These are phyloP conservation scores for Aspergillus neoniger DNA, from an alignment of 2,329 filamentous ascomycete genomes.

Conservation along the genomic window DNA sequence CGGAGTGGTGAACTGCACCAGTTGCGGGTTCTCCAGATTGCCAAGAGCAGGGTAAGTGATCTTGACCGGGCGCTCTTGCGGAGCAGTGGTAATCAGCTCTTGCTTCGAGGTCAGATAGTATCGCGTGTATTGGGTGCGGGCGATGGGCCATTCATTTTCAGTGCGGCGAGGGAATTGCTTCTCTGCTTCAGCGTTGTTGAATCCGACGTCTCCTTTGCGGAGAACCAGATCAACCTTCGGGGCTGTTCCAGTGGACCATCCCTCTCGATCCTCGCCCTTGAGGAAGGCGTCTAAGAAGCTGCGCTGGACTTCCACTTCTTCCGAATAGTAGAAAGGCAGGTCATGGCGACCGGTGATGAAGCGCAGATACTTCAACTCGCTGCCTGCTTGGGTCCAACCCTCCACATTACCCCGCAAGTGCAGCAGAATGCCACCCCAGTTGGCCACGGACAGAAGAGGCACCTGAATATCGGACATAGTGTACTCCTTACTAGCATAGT, in stretches of 20 bases:
- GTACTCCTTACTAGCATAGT: constrained; percentile 68
- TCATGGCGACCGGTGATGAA: constrained; percentile 72
- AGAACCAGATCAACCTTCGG: constrained; percentile 63
- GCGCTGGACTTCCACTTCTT: constrained; percentile 67
- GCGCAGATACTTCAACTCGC: constrained; percentile 67
- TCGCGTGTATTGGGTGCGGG: constrained; percentile 63
- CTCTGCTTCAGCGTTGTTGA: constrained; percentile 65
- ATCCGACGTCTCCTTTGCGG: constrained; percentile 67
- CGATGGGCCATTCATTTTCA: constrained; percentile 68
- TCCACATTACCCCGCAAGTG: constrained; percentile 70
- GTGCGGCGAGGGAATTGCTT: constrained; percentile 56
- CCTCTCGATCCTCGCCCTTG: constrained; percentile 62
- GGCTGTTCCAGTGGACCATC: constrained; percentile 53
- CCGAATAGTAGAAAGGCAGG: constrained; percentile 70
- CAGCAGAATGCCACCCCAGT: constrained; percentile 71
- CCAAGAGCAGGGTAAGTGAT: constrained; percentile 63
- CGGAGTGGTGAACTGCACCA: constrained; percentile 59
- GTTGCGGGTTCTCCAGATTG: constrained; percentile 54
- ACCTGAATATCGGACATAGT: constrained; percentile 62
- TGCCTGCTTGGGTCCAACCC: constrained; percentile 65
- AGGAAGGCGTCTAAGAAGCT: constrained; percentile 72
- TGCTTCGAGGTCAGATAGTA: constrained; percentile 59
- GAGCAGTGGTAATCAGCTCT: constrained; percentile 40
- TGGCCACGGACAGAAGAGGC: constrained; percentile 66
- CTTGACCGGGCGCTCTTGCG: constrained; percentile 36